Evolutionary conservation across 805 yeast species (phyloP).

Genomic region (Zygoascus biomembranicola): DNA sequence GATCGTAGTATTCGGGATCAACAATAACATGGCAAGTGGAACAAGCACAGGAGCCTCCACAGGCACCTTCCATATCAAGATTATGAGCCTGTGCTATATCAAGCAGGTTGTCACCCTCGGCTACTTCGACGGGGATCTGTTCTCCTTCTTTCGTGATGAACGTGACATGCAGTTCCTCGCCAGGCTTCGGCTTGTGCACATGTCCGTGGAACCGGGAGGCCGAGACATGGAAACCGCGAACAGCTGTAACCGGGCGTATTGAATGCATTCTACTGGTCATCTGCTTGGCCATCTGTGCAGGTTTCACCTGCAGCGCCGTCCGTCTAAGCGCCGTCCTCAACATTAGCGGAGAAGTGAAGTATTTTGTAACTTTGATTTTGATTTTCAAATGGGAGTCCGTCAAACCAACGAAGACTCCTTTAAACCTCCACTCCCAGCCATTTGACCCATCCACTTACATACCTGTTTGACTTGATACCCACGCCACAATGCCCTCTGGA

Average conservation of each 20-base stretch:
- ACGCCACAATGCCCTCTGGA: slow-evolving; percentile 10
- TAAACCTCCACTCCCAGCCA: too few species aligned
- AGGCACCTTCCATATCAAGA: slow-evolving; percentile 92
- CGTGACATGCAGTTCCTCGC: slow-evolving; percentile 83
- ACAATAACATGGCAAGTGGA: slow-evolving; percentile 96
- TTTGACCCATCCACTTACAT: too few species aligned
- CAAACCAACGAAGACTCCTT: too few species aligned
- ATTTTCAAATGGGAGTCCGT: too few species aligned
- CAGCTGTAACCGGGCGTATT: not conserved
- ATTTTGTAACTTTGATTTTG: too few species aligned
- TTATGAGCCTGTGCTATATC: slow-evolving; percentile 94
- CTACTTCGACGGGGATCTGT: slow-evolving; percentile 73
- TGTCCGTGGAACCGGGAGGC: slow-evolving; percentile 57
- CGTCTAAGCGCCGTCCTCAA: not conserved
- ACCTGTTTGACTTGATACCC: slow-evolving; percentile 1
- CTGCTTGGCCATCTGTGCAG: not conserved
- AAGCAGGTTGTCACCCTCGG: slow-evolving; percentile 83
- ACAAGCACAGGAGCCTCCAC: slow-evolving; percentile 99
- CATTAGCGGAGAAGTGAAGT: not conserved
- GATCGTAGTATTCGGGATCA: slow-evolving; percentile 90
- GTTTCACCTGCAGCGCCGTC: not conserved
- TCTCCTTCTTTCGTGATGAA: slow-evolving; percentile 88
- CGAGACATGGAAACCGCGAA: not conserved
- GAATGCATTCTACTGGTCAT: too few species aligned
- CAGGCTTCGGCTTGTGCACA: slow-evolving; percentile 81